These are phyloP conservation scores for Ophiostoma tasmaniense DNA, from an alignment of 2,329 filamentous ascomycete species.

Conservation along the genomic window DNA sequence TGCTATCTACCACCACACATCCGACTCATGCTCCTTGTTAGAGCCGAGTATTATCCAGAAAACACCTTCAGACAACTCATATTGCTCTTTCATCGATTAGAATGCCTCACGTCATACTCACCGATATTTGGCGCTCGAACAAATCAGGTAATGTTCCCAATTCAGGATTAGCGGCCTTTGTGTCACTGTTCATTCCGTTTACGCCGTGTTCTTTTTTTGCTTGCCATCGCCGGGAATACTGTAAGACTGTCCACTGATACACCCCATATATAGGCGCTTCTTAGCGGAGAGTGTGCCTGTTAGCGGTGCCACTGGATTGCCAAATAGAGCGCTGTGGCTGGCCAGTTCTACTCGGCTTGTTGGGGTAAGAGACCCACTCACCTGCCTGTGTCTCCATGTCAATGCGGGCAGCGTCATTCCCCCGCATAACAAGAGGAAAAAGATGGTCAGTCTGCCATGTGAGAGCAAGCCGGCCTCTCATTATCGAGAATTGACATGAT, in stretches of 20 bases:
- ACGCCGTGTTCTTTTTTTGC: neutral
- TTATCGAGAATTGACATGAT: neutral
- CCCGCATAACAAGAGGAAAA: constrained; percentile 6
- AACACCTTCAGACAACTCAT: too few species aligned
- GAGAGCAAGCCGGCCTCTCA: neutral
- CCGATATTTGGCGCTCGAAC: constrained; percentile 4
- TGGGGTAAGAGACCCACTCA: constrained; percentile 8
- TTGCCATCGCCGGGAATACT: neutral
- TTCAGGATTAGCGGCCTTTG: constrained; percentile 6
- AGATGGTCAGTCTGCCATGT: neutral
- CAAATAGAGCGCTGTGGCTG: constrained; percentile 11
- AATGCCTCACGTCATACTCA: neutral
- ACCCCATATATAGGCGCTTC: neutral
- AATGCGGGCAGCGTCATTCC: neutral
- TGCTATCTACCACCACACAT: too few species aligned
- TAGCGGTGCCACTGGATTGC: neutral
- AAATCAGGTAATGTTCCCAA: constrained; percentile 14
- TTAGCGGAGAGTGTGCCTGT: neutral
- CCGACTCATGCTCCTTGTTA: too few species aligned
- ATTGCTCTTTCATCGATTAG: neutral
- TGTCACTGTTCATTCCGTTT: neutral
- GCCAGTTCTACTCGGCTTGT: constrained; percentile 5
- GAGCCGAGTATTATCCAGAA: too few species aligned
- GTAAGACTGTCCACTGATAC: neutral
- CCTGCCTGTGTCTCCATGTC: neutral